These are phyloP conservation scores for Ustilago esculenta DNA, from an alignment of 1,284 basidiomycete genomes.

Conservation along the genomic window DNA sequence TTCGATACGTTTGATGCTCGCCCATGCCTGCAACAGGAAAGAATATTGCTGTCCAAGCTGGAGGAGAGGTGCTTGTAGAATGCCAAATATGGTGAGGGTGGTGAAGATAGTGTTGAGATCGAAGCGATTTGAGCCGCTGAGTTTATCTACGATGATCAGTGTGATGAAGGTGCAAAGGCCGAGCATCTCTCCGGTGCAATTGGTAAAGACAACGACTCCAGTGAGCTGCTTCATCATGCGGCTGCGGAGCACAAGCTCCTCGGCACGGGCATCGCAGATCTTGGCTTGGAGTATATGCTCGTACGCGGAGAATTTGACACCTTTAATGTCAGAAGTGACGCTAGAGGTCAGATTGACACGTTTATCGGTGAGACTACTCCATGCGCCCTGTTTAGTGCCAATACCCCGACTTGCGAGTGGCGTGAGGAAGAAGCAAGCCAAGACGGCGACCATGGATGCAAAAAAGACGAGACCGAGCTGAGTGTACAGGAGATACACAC, in stretches of 20 bases:
- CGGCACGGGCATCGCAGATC: constrained; percentile 35
- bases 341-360: constrained; percentile 53
- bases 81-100: constrained; percentile 46
- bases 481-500: constrained; percentile 53
- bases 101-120: constrained; percentile 56
- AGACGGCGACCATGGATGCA: constrained; percentile 43
- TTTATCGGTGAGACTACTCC: constrained; percentile 51
- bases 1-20: constrained; percentile 54
- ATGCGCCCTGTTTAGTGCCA: constrained; percentile 43
- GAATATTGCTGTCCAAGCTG: constrained; percentile 56
- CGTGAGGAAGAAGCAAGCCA: constrained; percentile 38
- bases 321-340: constrained; percentile 55
- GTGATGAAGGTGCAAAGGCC: constrained; percentile 43
- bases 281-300: constrained; percentile 48
- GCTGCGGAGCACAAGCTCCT: constrained; percentile 33
- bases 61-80: constrained; percentile 51
- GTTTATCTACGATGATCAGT: constrained; percentile 40
- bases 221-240: constrained; percentile 31
- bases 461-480: constrained; percentile 53
- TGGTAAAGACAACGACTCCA: constrained; percentile 33
- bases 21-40: constrained; percentile 45
- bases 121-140: constrained; percentile 42
- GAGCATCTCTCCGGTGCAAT: constrained; percentile 34
- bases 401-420: constrained; percentile 47
- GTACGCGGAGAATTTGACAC: constrained; percentile 60